These are phyloP conservation scores for Lachnellula subtilissima DNA, from an alignment of 2,329 filamentous ascomycete species.

Conservation along the genomic window DNA sequence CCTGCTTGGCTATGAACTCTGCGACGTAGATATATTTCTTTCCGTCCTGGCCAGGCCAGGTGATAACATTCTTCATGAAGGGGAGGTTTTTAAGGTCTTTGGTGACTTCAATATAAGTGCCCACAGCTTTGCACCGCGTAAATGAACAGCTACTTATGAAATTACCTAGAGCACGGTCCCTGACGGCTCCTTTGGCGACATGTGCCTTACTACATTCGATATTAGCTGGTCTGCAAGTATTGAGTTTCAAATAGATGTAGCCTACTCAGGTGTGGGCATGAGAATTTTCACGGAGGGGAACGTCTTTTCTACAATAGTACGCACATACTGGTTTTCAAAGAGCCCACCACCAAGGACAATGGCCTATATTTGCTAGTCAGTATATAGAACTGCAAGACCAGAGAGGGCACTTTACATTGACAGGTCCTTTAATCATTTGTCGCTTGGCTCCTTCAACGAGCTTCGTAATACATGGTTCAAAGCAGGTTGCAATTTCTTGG, in stretches of 20 bases:
- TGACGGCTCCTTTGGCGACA: slow-evolving; percentile 10
- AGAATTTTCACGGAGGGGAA: not conserved
- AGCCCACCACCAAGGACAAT: slow-evolving; percentile 12
- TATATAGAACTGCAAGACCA: not conserved
- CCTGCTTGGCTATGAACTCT: not conserved
- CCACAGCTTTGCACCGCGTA: not conserved
- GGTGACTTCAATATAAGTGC: slow-evolving; percentile 1
- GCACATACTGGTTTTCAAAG: slow-evolving; percentile 3
- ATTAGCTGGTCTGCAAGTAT: not conserved
- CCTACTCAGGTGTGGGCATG: slow-evolving; percentile 1
- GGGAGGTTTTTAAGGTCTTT: not conserved
- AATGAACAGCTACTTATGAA: slow-evolving; percentile 4
- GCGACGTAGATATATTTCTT: not conserved
- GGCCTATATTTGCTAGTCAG: not conserved
- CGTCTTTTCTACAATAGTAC: not conserved
- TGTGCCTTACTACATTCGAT: slow-evolving; percentile 6
- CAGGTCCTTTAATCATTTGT: not conserved
- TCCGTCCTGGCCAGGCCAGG: not conserved
- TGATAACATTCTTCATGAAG: not conserved
- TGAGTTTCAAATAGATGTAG: not conserved
- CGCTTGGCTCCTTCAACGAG: not conserved
- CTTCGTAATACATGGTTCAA: slow-evolving; percentile 4
- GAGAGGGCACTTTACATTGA: not conserved
- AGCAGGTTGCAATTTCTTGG: slow-evolving; percentile 7
- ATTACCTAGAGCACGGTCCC: not conserved